Evolutionary conservation across 2,329 filamentous ascomycete species (phyloP), one percentile per base, ranked within the genome.

Genomic region (Colletotrichum navitas): DNA sequence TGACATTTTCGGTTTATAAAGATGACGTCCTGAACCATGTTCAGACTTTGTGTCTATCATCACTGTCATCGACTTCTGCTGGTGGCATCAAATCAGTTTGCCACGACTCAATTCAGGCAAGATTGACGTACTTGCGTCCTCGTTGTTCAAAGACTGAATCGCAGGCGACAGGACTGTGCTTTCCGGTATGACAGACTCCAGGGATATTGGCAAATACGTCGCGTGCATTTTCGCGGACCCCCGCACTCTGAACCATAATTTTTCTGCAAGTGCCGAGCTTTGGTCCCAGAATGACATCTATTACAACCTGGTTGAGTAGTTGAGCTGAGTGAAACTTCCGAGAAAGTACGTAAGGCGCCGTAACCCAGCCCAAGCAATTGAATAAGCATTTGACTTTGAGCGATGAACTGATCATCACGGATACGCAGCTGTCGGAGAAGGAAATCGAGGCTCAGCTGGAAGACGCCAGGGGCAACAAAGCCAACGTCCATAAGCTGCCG

Each of bases 31-130:
- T 86, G 75, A 82, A 86, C 68, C 82, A 86, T 64, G 80, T 89
- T 70, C 84, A 85, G 74, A 78, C 81, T 65, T 75, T 86, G 1
- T 78, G 80, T 41, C 80, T 90, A 1, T 85, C 86, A 29, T 29
- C 29, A 29, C 0, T 90, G 85, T 78, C 75, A 84, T 90, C 61
- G 88, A 90, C 72, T 83, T 89, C 16, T 88, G 88, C n/a, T 88
- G 81, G 80, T 90, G 88, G 88, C 86, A 87, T 75, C 86, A 89
- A 74, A 74, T 86, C 39, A 79, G 80, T 34, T 39, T 77, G 3
- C 79, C 78, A 0, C 34, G 63, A 2, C 26, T 80, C 0, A 75
- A 78, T 2, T 81, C 76, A 10, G 43, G 58, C 21, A 59, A 29
- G 4, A 73, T 81, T n/a, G n/a, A 58, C 43, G 41, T 41, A 11